These are phyloP conservation scores for carrot (Daucus carota) DNA, from an alignment of 129 eudicot species.

Conservation along the genomic window DNA sequence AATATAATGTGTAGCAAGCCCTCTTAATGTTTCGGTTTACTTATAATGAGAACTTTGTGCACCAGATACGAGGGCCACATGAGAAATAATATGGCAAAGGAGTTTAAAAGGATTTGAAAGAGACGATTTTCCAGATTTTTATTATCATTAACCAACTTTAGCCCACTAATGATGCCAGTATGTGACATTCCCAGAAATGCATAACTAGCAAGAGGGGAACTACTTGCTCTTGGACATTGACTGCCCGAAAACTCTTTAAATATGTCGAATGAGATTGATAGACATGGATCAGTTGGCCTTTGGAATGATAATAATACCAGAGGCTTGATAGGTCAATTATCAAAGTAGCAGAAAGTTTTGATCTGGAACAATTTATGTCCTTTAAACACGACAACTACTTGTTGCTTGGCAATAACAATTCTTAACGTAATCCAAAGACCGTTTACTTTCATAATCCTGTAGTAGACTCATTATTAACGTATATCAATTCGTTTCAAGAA, in stretches of 20 bases:
- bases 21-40: not conserved
- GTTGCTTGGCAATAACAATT: not conserved
- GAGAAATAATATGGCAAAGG: not conserved
- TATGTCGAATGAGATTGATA: not conserved
- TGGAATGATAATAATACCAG: not conserved
- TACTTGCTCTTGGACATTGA: not conserved
- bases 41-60: not conserved
- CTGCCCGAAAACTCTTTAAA: not conserved
- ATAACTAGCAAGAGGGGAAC: not conserved
- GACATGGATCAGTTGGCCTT: not conserved
- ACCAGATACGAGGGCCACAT: not conserved
- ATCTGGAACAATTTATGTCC: not conserved
- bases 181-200: not conserved
- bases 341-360: not conserved
- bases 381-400: not conserved
- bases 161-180: not conserved
- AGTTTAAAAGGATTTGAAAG: not conserved
- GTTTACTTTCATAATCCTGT: not conserved
- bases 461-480: not conserved
- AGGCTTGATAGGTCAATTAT: not conserved
- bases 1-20: not conserved
- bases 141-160: not conserved
- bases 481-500: not conserved
- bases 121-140: not conserved
- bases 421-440: not conserved